Percentiles rank a stretch among this genome's conserved stretches.
Evolutionary conservation across 371 early-diverging fungal genomes (phyloP).

Genomic region (Globomyces sp.): DNA sequence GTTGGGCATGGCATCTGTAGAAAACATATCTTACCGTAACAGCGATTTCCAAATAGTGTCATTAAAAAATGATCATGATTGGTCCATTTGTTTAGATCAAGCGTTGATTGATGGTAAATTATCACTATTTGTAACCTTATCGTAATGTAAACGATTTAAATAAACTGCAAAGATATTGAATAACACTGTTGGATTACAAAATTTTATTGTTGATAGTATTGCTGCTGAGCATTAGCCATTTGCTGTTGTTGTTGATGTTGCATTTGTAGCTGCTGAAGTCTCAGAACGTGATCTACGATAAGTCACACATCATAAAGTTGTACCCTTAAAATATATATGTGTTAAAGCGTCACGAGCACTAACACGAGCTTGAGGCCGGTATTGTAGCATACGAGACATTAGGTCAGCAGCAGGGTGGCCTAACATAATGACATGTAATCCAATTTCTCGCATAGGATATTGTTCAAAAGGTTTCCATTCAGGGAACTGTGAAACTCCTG

Average conservation of each 20-base stretch:
- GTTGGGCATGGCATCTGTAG: no score
- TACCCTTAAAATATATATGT: conserved; percentile 69
- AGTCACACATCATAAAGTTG: no score
- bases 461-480: conserved; percentile 82
- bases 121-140: not conserved
- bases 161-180: no score
- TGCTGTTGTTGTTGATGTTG: conserved; percentile 4
- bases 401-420: conserved; percentile 78
- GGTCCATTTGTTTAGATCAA: not conserved
- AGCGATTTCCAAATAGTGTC: not conserved
- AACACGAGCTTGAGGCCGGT: conserved; percentile 82
- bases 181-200: not conserved
- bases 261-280: not conserved
- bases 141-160: no score
- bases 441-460: conserved; percentile 64
- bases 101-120: not conserved
- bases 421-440: conserved; percentile 70
- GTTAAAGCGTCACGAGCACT: conserved; percentile 80
- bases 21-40: conserved; percentile 1
- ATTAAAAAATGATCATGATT: conserved; percentile 1
- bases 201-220: conserved; percentile 12
- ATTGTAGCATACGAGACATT: conserved; percentile 74
- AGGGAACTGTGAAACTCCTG: conserved; percentile 80
- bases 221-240: conserved; percentile 7
- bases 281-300: no score